Evolutionary conservation across 106 monocot species (phyloP), one percentile per base, ranked within the genome.

Genomic region (Allium sativum): DNA sequence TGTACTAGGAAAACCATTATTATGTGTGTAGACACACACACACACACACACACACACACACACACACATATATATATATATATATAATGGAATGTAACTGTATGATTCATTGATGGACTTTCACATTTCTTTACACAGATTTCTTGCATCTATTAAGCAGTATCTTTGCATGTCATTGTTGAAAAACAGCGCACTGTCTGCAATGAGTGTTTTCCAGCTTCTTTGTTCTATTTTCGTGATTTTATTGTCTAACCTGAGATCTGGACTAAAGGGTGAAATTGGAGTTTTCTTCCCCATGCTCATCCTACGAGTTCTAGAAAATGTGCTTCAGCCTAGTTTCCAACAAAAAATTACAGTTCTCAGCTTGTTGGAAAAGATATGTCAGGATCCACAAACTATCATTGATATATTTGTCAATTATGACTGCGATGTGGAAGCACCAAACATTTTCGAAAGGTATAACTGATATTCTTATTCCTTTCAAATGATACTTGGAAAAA

Each of bases 281-380:
- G 98, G 98, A 5, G 83, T 98, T 63, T 98, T 98, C 78, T 98
- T 91, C 71, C 87, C 98, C 19, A 98, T 98, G 98, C 88, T 98
- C 72, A 65, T 98, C 48, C 82, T 98, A 53, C 72, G 92, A 50
- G 80, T 98, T 69, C 78, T 98, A 57, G 98, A 92, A 66, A 92
- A 98, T 72, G 88, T 98, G 20, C 76, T 79, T 74, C 98, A 98
- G 64, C 98, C 98, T 40, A 98, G 92, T 75, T 98, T 98, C 58
- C 58, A 85, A 64, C 98, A 98, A 55, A 98, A 98, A 70, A 74
- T 98, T 80, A 98, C 81, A 18, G 98, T 98, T 56, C 80, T 98
- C 19, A 85, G 80, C 76, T 74, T 85, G 53, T 67, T 92, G 68
- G 88, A 98, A 71, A 88, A 81, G 74, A 83, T 98, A 15, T 88